phyloP scores from a whole-genome alignment of 73 alveolate genomes.

The Tetrahymena borealis region DNA sequence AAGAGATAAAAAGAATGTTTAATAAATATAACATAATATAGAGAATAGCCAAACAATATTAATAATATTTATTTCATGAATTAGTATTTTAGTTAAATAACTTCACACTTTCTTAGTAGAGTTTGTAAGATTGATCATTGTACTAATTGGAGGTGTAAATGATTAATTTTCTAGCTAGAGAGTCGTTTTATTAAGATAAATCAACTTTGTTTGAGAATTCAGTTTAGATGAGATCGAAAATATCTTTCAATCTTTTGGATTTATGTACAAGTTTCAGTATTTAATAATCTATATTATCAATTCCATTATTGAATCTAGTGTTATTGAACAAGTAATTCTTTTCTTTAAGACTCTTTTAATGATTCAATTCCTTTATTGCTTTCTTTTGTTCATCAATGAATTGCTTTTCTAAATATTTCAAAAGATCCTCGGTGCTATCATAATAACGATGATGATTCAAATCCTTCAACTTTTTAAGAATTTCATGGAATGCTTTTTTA shows the following conservation, averaged over 20 bases:
- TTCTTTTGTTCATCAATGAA: neutral
- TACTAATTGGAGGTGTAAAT: neutral
- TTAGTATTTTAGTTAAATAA: neutral
- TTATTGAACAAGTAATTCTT: neutral
- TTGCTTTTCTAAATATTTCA: neutral
- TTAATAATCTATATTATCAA: neutral
- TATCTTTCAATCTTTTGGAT: neutral
- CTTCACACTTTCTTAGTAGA: neutral
- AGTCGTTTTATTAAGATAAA: neutral
- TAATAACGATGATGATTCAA: neutral
- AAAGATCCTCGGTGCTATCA: neutral
- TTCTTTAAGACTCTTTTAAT: neutral
- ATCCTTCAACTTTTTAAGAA: neutral
- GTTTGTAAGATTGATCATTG: neutral
- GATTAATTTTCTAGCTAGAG: neutral
- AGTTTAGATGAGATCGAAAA: neutral
- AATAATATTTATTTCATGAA: neutral
- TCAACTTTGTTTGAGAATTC: neutral
- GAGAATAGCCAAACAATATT: neutral
- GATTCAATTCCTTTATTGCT: neutral
- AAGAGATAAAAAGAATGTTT: too few species aligned
- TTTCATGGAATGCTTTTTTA: neutral
- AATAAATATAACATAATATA: neutral
- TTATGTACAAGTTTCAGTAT: neutral
- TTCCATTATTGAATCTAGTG: neutral